Conservation (phyloP, 179 eudicot species). For the Beta corolliflora region DNA sequence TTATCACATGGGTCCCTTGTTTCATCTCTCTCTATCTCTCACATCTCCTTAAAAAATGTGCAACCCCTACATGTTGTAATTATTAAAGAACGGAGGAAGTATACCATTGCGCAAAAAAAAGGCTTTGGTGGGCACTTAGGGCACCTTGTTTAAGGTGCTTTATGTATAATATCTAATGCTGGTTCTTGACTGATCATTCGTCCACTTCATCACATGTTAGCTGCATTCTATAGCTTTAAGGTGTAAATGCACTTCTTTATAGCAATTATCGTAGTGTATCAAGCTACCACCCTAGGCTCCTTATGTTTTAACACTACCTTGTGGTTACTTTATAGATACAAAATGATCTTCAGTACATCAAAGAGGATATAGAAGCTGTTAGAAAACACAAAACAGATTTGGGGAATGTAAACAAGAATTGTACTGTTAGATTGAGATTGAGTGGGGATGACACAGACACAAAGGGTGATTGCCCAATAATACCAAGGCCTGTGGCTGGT, state of each 20-base stretch:
- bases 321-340: conserved; percentile 50
- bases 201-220: neutral
- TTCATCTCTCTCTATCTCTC: too few relatives aligned
- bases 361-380: conserved; percentile 70
- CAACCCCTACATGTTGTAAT: too few relatives aligned
- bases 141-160: neutral
- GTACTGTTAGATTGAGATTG: conserved; percentile 50
- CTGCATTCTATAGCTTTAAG: neutral
- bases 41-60: too few relatives aligned
- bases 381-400: conserved; percentile 55
- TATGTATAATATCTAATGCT: conserved; percentile 13
- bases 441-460: conserved; percentile 40
- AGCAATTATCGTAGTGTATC: neutral
- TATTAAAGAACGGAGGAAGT: too few relatives aligned
- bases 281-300: neutral
- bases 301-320: neutral
- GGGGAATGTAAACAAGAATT: conserved; percentile 45
- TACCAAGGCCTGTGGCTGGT: conserved; percentile 40
- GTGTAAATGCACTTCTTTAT: neutral
- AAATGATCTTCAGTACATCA: conserved; percentile 68
- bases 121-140: neutral
- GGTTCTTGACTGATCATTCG: neutral
- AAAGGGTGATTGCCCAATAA: conserved; percentile 39
- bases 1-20: too few relatives aligned
- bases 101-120: too few relatives aligned